Evolutionary conservation across 768 basidiomycete species (phyloP).

Genomic region (Agrocybe praecox): DNA sequence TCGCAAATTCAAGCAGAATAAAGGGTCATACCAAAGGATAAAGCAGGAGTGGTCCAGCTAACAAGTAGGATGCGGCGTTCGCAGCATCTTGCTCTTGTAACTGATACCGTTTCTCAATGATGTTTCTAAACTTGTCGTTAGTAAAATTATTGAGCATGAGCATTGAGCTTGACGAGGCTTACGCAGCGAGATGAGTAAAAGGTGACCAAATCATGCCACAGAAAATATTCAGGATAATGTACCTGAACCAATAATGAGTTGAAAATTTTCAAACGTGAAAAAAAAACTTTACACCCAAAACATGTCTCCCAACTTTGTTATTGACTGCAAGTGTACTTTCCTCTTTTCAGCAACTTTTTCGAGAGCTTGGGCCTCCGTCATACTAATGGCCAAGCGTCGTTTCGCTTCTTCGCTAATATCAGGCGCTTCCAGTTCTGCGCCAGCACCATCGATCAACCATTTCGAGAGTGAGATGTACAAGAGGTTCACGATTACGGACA

Average conservation of each 20-base stretch:
- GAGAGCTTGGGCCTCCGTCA: constrained; percentile 63
- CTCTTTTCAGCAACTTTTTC: constrained; percentile 68
- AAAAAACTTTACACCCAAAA: constrained; percentile 68
- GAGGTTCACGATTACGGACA: constrained; percentile 72
- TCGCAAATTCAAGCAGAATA: neutral
- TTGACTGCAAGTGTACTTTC: constrained; percentile 58
- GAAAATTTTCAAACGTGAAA: neutral
- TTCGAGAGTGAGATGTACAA: constrained; percentile 64
- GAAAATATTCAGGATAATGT: constrained; percentile 73
- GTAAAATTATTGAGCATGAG: neutral
- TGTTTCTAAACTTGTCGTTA: constrained; percentile 48
- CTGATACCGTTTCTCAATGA: constrained; percentile 69
- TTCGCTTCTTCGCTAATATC: constrained; percentile 61
- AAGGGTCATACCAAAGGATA: constrained; percentile 62
- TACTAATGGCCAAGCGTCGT: constrained; percentile 37
- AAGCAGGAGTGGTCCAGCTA: constrained; percentile 67
- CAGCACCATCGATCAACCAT: constrained; percentile 64
- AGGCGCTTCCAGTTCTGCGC: constrained; percentile 63
- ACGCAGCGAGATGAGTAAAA: constrained; percentile 78
- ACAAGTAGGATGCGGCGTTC: constrained; percentile 67
- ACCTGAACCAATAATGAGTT: constrained; percentile 38
- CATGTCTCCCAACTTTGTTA: constrained; percentile 70
- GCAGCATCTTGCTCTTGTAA: constrained; percentile 64
- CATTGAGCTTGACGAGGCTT: constrained; percentile 23
- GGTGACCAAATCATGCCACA: constrained; percentile 81